A percentile compares a stretch with the other conserved stretches of the same genome.
phyloP scores from a whole-genome alignment of 2,329 filamentous ascomycete species.

The Helicocarpus griseus region DNA sequence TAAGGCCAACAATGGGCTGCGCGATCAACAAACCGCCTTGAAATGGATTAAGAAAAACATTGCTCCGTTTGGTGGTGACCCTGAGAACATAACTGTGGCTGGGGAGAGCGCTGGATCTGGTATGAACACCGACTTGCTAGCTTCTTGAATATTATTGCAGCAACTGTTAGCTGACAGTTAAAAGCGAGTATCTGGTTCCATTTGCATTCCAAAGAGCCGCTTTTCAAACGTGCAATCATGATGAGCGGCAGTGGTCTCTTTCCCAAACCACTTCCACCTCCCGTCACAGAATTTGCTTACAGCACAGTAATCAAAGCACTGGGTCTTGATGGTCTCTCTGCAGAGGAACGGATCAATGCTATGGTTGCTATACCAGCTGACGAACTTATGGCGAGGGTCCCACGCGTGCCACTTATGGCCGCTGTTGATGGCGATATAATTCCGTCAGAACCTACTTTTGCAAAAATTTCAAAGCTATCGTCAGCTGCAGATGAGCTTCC shows the following conservation, averaged over 20 bases:
- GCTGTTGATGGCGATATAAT: slow-evolving; percentile 37
- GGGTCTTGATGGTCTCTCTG: slow-evolving; percentile 26
- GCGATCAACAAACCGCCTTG: slow-evolving; percentile 38
- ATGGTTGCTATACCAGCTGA: slow-evolving; percentile 32
- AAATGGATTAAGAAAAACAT: slow-evolving; percentile 33
- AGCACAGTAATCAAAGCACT: slow-evolving; percentile 30
- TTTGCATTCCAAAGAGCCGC: slow-evolving; percentile 26
- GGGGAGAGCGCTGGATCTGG: slow-evolving; percentile 39
- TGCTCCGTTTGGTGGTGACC: slow-evolving; percentile 31
- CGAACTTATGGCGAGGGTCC: slow-evolving; percentile 33
- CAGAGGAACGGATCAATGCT: slow-evolving; percentile 33
- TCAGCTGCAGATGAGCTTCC: slow-evolving; percentile 21
- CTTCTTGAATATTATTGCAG: too few relatives aligned
- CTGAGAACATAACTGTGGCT: slow-evolving; percentile 30
- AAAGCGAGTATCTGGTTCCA: slow-evolving; percentile 24
- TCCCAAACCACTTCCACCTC: slow-evolving; percentile 29
- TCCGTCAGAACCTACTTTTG: slow-evolving; percentile 16
- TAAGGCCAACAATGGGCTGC: slow-evolving; percentile 36
- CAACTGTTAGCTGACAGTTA: too few relatives aligned
- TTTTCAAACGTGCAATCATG: slow-evolving; percentile 34
- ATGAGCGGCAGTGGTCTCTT: slow-evolving; percentile 39
- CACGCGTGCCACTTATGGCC: slow-evolving; percentile 27
- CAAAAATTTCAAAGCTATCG: slow-evolving; percentile 5
- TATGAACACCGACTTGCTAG: slow-evolving; percentile 2
- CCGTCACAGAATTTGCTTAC: slow-evolving; percentile 35